Conservation (phyloP, 2,329 filamentous ascomycete genomes). For the Colletotrichum ledebouriae region DNA sequence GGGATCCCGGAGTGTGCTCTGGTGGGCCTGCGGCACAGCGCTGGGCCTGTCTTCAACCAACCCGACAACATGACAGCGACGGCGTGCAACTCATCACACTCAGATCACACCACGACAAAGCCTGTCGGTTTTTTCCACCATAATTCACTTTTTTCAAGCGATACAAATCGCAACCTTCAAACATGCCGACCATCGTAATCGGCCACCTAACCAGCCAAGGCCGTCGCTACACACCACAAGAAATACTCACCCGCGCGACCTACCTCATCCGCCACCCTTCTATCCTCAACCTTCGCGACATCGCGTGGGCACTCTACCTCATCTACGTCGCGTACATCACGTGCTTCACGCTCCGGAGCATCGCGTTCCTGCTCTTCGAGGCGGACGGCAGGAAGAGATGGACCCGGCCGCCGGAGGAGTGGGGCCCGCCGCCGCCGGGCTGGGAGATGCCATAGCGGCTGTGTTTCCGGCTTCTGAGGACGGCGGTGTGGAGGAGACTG, state of each 20-base stretch:
- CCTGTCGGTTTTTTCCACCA: neutral
- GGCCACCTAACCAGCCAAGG: neutral
- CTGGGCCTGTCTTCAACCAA: neutral
- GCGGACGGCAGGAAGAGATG: neutral
- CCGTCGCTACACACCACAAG: constrained; percentile 9
- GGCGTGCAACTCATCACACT: too few species aligned
- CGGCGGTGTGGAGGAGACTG: neutral
- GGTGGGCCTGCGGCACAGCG: constrained; percentile 1
- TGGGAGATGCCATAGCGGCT: constrained; percentile 22
- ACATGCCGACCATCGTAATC: constrained; percentile 29
- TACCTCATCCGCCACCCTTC: constrained; percentile 12
- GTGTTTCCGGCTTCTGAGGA: constrained; percentile 5
- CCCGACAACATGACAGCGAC: too few species aligned
- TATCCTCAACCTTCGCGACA: constrained; percentile 11
- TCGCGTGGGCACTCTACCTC: constrained; percentile 9
- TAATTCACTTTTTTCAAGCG: neutral
- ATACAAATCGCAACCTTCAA: neutral
- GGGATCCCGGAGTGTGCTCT: neutral
- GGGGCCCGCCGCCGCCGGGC: constrained; percentile 21
- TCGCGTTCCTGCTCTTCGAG: constrained; percentile 17
- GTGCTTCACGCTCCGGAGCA: constrained; percentile 7
- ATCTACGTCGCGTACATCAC: constrained; percentile 22
- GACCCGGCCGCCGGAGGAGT: constrained; percentile 7
- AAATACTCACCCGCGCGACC: neutral
- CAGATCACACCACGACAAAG: too few species aligned